Evolutionary conservation across 495 filamentous ascomycete genomes (phyloP), one percentile per base, ranked within the genome.

Genomic region (Thermochaetoides thermophila): DNA sequence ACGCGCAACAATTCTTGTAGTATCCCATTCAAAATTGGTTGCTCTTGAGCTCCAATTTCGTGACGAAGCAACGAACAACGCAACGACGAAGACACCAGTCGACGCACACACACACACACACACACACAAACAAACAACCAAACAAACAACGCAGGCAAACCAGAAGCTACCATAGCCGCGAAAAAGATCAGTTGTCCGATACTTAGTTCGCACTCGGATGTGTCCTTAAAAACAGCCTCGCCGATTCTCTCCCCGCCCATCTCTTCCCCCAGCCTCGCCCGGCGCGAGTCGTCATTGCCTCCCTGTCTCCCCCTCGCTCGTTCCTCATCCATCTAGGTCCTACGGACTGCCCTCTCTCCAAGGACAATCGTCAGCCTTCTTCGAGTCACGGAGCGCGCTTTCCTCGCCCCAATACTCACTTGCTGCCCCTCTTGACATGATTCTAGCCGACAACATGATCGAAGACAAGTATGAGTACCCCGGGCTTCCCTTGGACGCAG

Each of bases 391-490:
- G 41, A 50, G 49, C 46, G 44, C 38, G 48, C 41, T 40, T 20
- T 28, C 17, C 37, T 47, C 52, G 53, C 44, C 32, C 28, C 43
- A 51, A 48, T 55, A 49, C 40, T 60, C 48, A 48, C 45, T 55
- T 48, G n/a, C n/a, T n/a, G n/a, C n/a, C 13, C 8, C 32, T 16
- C 7, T 18, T 51, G 10, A 2, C 6, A 17, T 21, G 7, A 9
- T n/a, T 13, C n/a, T 44, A n/a, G n/a, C n/a, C 46, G 53, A 57
- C 55, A 77, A 60, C 45, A 84, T 82, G 73, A 39, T 87, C 55
- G 78, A 84, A 60, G 83, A 91, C 53, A 91, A 89, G 83, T 91
- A 79, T 44, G 78, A 56, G n/a, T n/a, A n/a, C n/a, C n/a, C n/a
- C n/a, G n/a, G n/a, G n/a, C n/a, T n/a, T n/a, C n/a, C n/a, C n/a